phyloP scores from a whole-genome alignment of 306 rosid genomes.

The Medicago ruthenica region DNA sequence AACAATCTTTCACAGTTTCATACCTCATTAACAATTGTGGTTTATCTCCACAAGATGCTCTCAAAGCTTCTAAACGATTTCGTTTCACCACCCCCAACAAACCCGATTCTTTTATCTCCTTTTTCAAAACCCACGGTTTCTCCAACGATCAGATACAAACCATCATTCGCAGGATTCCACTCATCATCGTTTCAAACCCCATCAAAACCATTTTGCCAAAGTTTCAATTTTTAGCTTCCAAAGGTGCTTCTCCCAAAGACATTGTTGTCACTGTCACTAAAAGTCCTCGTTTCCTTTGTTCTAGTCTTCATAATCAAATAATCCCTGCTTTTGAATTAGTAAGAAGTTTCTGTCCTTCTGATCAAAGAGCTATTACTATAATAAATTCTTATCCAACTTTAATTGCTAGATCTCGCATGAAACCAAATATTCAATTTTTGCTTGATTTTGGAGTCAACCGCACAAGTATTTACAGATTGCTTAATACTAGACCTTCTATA shows the following conservation, averaged over 20 bases:
- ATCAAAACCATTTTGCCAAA: no score
- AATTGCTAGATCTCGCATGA: neutral
- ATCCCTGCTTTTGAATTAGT: conserved; percentile 26
- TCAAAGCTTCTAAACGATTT: conserved; percentile 35
- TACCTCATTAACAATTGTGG: conserved; percentile 45
- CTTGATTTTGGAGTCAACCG: neutral
- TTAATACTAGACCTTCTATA: neutral
- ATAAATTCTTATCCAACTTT: neutral
- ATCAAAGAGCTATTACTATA: conserved; percentile 1
- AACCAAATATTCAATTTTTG: conserved; percentile 20
- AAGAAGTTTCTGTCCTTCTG: conserved; percentile 19
- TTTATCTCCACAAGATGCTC: conserved; percentile 45
- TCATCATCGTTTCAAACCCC: neutral
- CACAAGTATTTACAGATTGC: neutral
- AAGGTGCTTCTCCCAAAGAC: conserved; percentile 18
- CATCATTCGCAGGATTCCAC: neutral
- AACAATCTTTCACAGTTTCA: conserved; percentile 40
- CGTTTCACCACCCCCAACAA: conserved; percentile 39
- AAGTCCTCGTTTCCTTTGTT: neutral
- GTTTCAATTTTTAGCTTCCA: no score
- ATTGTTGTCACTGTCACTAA: neutral
- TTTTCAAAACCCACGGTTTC: conserved; percentile 25
- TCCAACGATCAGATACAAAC: neutral
- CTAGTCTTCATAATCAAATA: conserved; percentile 1
- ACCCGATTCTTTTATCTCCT: conserved; percentile 33